Base-by-base conservation (phyloP, 179 eudicot species). In the Gypsophila paniculata region DNA sequence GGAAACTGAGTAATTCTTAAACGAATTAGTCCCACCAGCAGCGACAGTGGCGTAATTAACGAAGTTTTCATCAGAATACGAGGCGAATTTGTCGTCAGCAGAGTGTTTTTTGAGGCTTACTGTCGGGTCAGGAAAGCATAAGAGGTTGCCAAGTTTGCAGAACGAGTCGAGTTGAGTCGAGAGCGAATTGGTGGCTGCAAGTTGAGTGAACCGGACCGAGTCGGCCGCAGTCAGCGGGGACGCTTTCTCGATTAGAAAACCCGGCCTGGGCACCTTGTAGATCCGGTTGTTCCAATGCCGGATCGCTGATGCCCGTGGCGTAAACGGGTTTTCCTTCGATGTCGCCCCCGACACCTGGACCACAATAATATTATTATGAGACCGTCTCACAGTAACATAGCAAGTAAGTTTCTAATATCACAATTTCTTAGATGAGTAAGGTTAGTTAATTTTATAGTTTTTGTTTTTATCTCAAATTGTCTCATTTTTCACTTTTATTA, bases 271-370 rank as follows among this genome's bases (percentile, higher is more conserved):
- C 15, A 87, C 85, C 42, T 89, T 90, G 39, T 91, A 81, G 89
- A 90, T 86, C 81, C 84, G 81, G 74, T 81, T 87, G 58, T 80
- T 90, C 95, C 96, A 93, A 87, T 93, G 91, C 9, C 93, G 85
- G 39, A 87, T 72, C 64, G 85, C 73, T 21, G 64, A 83, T 0
- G 88, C 95, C 36, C 80, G 84, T 0, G 95, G 94, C 3, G 92
- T 62, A 75, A 92, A 90, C 6, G 96, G 98, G 74, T 80, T 86
- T 3, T 76, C 87, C 57, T 76, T 76, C 32, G 80, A 63, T 0
- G 74, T 55, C 1, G 22, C 58, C 13, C 58, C 74, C 71, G 10
- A 54, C 57, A 14, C 76, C 79, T 7, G 38, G 25, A 42, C 46
- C 34, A 29, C 34, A 1, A 29, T 4, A 29, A 4, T 4, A 29